These are phyloP conservation scores for Pugionium cornutum DNA, from an alignment of 345 rosid genomes.

Conservation along the genomic window DNA sequence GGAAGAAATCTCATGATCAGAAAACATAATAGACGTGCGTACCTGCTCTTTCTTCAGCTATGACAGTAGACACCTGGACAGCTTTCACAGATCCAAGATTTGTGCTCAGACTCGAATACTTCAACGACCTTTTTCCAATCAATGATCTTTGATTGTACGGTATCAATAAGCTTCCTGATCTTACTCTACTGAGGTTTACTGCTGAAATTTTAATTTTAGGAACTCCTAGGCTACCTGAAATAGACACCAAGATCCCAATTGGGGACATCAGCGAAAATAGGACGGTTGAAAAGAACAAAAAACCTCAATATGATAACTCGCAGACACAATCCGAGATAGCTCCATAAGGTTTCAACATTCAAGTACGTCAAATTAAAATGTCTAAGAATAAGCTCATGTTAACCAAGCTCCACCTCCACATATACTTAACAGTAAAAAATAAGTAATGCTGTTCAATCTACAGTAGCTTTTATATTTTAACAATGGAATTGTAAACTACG, in stretches of 20 bases:
- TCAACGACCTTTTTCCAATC: slow-evolving; percentile 20
- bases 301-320: background rate
- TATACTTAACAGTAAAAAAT: too few species aligned
- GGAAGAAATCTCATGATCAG: slow-evolving; percentile 4
- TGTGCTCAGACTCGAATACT: slow-evolving; percentile 31
- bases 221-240: slow-evolving; percentile 45
- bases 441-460: too few species aligned
- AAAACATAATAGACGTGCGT: background rate
- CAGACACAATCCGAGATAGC: slow-evolving; percentile 12
- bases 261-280: background rate
- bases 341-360: slow-evolving; percentile 15
- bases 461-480: too few species aligned
- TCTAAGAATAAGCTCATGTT: too few species aligned
- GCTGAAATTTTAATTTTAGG: slow-evolving; percentile 39
- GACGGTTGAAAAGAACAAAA: background rate
- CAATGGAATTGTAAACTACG: too few species aligned
- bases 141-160: slow-evolving; percentile 28
- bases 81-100: slow-evolving; percentile 29
- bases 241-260: background rate
- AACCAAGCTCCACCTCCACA: too few species aligned
- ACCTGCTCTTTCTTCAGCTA: slow-evolving; percentile 33
- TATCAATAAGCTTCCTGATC: slow-evolving; percentile 26
- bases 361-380: too few species aligned
- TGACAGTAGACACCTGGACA: slow-evolving; percentile 28
- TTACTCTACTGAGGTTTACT: slow-evolving; percentile 17